Base-by-base conservation (phyloP, 805 yeast genomes). In the Teunomyces aglyptinius region DNA sequence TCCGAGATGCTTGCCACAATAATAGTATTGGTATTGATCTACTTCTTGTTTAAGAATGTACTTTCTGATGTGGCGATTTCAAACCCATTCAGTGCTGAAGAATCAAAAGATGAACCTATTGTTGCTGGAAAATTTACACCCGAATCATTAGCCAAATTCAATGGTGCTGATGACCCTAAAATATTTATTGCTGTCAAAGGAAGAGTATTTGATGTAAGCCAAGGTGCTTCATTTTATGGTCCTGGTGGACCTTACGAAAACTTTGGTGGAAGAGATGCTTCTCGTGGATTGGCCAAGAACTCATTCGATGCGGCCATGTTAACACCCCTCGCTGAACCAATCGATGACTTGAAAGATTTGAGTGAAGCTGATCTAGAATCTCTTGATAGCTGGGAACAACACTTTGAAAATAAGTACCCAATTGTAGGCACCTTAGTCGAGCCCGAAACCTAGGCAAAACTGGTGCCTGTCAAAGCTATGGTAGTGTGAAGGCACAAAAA, bases 231-330 rank as follows among this genome's bases (percentile, higher is more conserved):
- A 40, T 91, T 92, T 62, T 92, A 92, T 65, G 98, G 98, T 0
- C 98, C 98, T 5, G 88, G 92, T 26, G 97, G 97, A 0, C 96
- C 97, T 0, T 92, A 92, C 67, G 83, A 87, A 36, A 89, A 87
- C 60, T 92, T 92, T 74, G 97, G 97, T 0, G 98, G 98, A 1
- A 85, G 88, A 55, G 98, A 92, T 68, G 97, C 97, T 3, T 85
- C 95, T 0, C 75, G 98, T 53, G 98, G 97, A 0, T 76, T 92
- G 46, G 97, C 97, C 0, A 71, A 80, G 57, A 91, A 90, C 65
- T 86, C 96, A 13, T 92, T 91, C 67, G 97, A 90, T 43, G 53
- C 72, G 18, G 78, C 67, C 73, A 45, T 75, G 75, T 62, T 94
- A 22, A 85, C 83, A 32, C 78, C 84, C 7, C 71, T 88, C 60